These are phyloP conservation scores for Epichloe scottii DNA, from an alignment of 2,329 filamentous ascomycete species.

Conservation along the genomic window DNA sequence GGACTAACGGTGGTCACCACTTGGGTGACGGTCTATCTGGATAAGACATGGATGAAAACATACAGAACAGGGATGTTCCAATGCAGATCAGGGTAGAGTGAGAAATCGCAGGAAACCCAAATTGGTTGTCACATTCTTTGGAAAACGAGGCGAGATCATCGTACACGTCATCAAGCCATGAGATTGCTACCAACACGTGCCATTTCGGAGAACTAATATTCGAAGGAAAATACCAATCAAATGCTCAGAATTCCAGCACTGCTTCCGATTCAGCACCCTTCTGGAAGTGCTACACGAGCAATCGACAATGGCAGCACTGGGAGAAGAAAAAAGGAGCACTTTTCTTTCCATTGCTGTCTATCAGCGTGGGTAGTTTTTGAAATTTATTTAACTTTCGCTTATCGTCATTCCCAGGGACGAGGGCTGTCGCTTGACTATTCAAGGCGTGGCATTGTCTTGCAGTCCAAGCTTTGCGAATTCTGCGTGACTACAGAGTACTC, in stretches of 20 bases:
- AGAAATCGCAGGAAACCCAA: too few species aligned
- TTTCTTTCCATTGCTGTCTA: not conserved
- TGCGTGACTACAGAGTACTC: too few species aligned
- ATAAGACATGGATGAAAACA: too few species aligned
- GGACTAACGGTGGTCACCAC: too few species aligned
- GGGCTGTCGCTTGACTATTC: not conserved
- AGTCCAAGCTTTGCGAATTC: slow-evolving; percentile 5
- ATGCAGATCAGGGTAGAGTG: too few species aligned
- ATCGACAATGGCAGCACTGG: not conserved
- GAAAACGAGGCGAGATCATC: too few species aligned
- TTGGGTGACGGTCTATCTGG: too few species aligned
- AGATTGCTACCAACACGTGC: not conserved
- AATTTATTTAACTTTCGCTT: not conserved
- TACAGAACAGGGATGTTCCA: too few species aligned
- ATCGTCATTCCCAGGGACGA: not conserved
- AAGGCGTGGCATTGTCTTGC: not conserved
- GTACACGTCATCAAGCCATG: too few species aligned
- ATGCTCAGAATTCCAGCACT: not conserved
- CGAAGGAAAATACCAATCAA: not conserved
- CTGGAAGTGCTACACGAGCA: not conserved
- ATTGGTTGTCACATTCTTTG: too few species aligned
- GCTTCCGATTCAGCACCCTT: not conserved
- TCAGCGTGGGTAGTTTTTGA: not conserved
- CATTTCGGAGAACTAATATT: not conserved
- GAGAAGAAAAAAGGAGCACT: too few species aligned